Base-by-base conservation (phyloP, 176 grass and related monocot species). In the Oryza rufipogon region DNA sequence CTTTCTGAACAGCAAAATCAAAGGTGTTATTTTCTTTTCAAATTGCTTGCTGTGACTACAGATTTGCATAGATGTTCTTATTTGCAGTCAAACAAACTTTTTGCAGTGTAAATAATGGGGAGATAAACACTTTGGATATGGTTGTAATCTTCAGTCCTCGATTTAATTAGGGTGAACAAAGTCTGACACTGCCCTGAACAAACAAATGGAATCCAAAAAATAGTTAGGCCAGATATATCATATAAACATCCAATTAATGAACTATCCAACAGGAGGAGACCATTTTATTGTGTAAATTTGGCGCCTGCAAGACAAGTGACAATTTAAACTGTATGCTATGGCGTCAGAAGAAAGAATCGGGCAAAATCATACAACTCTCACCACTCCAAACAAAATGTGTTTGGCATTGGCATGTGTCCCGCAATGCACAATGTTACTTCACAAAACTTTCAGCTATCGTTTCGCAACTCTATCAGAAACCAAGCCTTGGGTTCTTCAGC, bases 361-460 rank as follows among this genome's bases (percentile, higher is more conserved):
- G 69, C 69, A 90, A 87, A 84, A 87, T 83, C 75, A 65, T 84
- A 90, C 70, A 87, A 75, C 65, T 80, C 60, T 33, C 28, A 20
- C 48, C 11, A 6, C 17, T 51, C 75, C 49, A 79, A 73, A 46
- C 67, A 60, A 82, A 82, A 83, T 16, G 67, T 80, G 41, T 70
- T 26, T 56, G 22, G 38, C n/a, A 63, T 48, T 19, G 33, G 42
- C 51, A 69, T 76, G 19, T 34, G 30, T 47, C 46, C 70, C 8
- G 32, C 7, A 25, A 75, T 13, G 17, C 44, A 68, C 64, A 75
- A 60, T 56, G 66, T 72, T 38, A 80, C 28, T 39, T 48, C 84
- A 38, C 14, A 83, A 83, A 48, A 20, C 34, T 74, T 81, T 74
- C n/a, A 79, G n/a, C 80, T 49, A 74, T 79, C 41, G 3, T 83